Conservation (phyloP, 2,329 filamentous ascomycete species). For the Salinomyces thailandicus region DNA sequence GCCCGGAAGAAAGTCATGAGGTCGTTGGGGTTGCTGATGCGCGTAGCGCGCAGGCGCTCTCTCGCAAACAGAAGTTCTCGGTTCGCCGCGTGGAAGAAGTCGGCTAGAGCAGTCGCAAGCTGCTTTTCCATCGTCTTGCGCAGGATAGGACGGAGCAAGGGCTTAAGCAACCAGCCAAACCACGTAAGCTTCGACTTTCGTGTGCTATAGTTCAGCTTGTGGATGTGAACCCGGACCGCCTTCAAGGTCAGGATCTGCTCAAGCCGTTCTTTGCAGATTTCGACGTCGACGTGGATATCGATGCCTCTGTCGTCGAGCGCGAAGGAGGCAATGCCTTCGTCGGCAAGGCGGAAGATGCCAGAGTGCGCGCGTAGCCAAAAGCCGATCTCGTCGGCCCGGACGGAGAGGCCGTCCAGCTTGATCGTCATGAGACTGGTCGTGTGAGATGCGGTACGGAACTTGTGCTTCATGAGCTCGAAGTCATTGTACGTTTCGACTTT, state of each 20-base stretch:
- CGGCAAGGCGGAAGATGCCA: conserved; percentile 61
- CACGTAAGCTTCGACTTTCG: conserved; percentile 65
- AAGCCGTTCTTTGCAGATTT: conserved; percentile 64
- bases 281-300: conserved; percentile 75
- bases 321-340: conserved; percentile 79
- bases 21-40: conserved; percentile 71
- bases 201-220: conserved; percentile 74
- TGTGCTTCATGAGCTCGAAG: conserved; percentile 71
- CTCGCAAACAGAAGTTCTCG: conserved; percentile 78
- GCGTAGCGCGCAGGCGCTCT: conserved; percentile 74
- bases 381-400: conserved; percentile 76
- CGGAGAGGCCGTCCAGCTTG: conserved; percentile 70
- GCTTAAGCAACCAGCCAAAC: conserved; percentile 74
- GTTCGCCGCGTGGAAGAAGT: conserved; percentile 63
- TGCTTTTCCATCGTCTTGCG: conserved; percentile 70
- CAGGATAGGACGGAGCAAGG: conserved; percentile 69
- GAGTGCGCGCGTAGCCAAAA: conserved; percentile 79
- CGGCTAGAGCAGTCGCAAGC: conserved; percentile 59
- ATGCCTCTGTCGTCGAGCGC: conserved; percentile 76
- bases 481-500: conserved; percentile 78
- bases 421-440: conserved; percentile 61
- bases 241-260: conserved; percentile 74
- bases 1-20: conserved; percentile 73
- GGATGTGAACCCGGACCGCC: conserved; percentile 67
- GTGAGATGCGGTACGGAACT: conserved; percentile 56